Evolutionary conservation across 1,284 basidiomycete species (phyloP).

Genomic region (Lignosus rhinocerotis): DNA sequence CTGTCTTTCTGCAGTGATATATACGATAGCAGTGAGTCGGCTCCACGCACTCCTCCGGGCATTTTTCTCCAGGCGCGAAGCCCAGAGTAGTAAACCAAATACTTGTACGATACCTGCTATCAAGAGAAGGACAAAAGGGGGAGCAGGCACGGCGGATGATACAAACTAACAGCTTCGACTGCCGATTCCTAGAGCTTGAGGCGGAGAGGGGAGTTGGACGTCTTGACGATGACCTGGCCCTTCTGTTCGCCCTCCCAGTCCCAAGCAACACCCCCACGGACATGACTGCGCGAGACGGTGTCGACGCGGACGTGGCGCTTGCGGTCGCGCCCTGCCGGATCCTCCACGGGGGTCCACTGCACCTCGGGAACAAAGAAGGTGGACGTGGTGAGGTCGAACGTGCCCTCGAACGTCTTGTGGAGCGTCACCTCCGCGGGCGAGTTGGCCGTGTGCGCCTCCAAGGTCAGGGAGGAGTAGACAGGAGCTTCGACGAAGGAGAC

Average conservation of each 20-base stretch:
- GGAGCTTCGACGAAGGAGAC: conserved; percentile 40
- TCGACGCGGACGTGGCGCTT: not conserved
- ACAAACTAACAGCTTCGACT: not conserved
- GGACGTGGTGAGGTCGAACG: conserved; percentile 35
- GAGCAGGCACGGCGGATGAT: not conserved
- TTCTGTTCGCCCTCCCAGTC: not conserved
- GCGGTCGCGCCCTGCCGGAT: conserved; percentile 12
- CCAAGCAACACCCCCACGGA: not conserved
- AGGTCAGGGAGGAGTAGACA: conserved; percentile 38
- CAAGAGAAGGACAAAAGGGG: not conserved
- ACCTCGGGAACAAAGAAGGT: conserved; percentile 23
- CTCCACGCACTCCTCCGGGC: not conserved
- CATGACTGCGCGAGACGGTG: not conserved
- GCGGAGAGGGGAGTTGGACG: conserved; percentile 8
- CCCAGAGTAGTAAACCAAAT: not conserved
- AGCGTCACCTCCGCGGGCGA: conserved; percentile 35
- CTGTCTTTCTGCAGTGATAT: no score
- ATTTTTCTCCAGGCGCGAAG: not conserved
- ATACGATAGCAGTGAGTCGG: no score
- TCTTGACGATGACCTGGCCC: not conserved
- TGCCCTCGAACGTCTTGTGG: conserved; percentile 45
- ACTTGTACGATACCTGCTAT: not conserved
- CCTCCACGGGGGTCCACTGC: conserved; percentile 4
- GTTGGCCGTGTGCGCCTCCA: conserved; percentile 35
- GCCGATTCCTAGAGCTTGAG: not conserved